These are phyloP conservation scores for Coelastrella sp. DNA, from an alignment of 139 green algal genomes.

Conservation along the genomic window DNA sequence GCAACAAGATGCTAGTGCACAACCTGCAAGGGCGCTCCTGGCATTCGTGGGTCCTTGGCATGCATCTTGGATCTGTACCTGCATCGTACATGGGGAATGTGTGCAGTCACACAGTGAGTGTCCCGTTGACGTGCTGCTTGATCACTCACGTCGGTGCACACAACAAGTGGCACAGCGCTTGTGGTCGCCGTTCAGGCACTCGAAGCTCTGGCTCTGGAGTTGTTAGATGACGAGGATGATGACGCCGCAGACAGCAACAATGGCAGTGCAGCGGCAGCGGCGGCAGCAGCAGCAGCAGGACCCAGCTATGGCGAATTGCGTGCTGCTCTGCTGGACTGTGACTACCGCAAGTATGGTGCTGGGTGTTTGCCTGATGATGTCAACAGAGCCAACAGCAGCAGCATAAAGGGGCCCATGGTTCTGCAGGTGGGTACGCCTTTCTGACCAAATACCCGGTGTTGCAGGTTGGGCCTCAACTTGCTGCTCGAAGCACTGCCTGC, in stretches of 20 bases:
- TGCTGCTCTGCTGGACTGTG: conserved; percentile 36
- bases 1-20: no score
- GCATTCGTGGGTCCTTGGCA: no score
- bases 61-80: no score
- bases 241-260: background rate
- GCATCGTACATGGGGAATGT: no score
- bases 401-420: conserved; percentile 57
- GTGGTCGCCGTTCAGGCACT: background rate
- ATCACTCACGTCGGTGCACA: no score
- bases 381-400: conserved; percentile 38
- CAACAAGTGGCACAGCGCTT: no score
- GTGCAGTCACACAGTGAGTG: no score
- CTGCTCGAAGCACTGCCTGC: background rate
- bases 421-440: conserved; percentile 49
- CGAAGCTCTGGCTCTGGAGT: conserved; percentile 24
- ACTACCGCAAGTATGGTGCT: conserved; percentile 44
- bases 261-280: background rate
- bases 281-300: background rate
- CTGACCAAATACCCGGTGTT: background rate
- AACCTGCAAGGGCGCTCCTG: no score
- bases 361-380: conserved; percentile 58
- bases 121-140: no score
- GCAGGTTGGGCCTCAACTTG: background rate
- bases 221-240: conserved; percentile 28
- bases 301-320: conserved; percentile 27